These are phyloP conservation scores for Auricularia sp. DNA, from an alignment of 768 basidiomycete genomes.

Conservation along the genomic window DNA sequence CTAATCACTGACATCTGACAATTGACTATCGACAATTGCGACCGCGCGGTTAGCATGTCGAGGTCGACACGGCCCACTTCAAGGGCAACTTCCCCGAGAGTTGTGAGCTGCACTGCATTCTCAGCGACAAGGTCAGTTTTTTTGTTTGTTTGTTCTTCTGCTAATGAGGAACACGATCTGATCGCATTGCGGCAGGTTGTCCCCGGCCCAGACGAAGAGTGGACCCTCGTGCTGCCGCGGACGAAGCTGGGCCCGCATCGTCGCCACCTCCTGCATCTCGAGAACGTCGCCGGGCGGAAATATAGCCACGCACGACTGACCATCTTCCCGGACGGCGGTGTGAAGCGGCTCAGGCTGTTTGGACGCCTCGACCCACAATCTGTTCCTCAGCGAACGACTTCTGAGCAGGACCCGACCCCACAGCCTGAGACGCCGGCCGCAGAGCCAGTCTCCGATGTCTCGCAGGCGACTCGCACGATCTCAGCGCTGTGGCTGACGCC, in stretches of 20 bases:
- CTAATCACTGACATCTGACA: background rate
- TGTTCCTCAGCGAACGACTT: too few relatives aligned
- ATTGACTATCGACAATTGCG: too few relatives aligned
- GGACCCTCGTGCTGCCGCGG: constrained; percentile 66
- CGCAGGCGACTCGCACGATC: constrained; percentile 18
- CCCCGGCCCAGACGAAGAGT: constrained; percentile 36
- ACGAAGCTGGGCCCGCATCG: constrained; percentile 81
- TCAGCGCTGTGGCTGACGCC: constrained; percentile 65
- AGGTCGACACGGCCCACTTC: constrained; percentile 92
- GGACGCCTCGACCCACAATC: constrained; percentile 40
- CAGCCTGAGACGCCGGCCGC: background rate
- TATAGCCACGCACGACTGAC: constrained; percentile 83
- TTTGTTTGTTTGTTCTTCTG: constrained; percentile 6
- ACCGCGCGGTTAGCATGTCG: constrained; percentile 35
- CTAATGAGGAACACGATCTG: background rate
- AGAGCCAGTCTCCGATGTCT: background rate
- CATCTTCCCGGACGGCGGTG: constrained; percentile 89
- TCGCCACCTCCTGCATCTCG: constrained; percentile 81
- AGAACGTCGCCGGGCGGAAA: constrained; percentile 41
- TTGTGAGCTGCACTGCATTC: constrained; percentile 62
- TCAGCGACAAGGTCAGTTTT: constrained; percentile 21
- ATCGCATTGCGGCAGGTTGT: constrained; percentile 12
- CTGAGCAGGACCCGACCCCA: background rate
- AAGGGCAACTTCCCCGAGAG: constrained; percentile 92
- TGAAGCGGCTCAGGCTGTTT: constrained; percentile 82